Evolutionary conservation across 305 asterid genomes (phyloP), one percentile per base, ranked within the genome.

Genomic region (Ilex paraguariensis): DNA sequence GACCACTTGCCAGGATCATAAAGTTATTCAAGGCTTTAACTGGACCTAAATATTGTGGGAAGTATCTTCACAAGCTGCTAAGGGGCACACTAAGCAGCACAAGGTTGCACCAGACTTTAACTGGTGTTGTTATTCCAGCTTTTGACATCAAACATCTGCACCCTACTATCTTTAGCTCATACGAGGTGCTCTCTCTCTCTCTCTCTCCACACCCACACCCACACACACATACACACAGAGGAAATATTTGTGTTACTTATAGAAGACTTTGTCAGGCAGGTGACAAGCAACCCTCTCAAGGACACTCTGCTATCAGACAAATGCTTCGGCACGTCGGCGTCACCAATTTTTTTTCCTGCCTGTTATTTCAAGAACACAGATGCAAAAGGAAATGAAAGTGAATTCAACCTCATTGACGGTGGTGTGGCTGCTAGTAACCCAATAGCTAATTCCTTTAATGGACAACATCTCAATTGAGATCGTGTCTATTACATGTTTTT

Each of bases 401-500:
- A 77, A 60, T 85, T 72, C 77, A 82, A 85, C 75, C 85, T 82
- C 15, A 52, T 85, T 28, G 93, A 85, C 54, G 93, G 89, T 5
- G 85, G 82, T 11, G 56, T 82, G 11, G 81, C 73, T 30, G 88
- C 85, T 55, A 80, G 73, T 71, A 85, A 85, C 66, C 93, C 93
- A 64, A 87, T 85, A 78, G 5, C 53, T 49, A 11, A n/a, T 4
- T n/a, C 53, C 11, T n/a, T 7, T 12, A 21, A 21, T 21, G 2
- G 28, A 21, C 28, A 21, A 21, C 28, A 21, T 21, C 28, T 21
- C 28, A 21, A 21, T 21, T 21, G 28, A 21, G 28, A 21, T 21
- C 28, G 28, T 21, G 28, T 21, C 28, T 2, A 21, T 21, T 1
- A 21, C 28, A 21, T 21, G 1, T 21, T 21, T 21, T 21, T n/a